Evolutionary conservation across 2,329 filamentous ascomycete genomes (phyloP), one percentile per base, ranked within the genome.

Genomic region (Talaromyces sp.): DNA sequence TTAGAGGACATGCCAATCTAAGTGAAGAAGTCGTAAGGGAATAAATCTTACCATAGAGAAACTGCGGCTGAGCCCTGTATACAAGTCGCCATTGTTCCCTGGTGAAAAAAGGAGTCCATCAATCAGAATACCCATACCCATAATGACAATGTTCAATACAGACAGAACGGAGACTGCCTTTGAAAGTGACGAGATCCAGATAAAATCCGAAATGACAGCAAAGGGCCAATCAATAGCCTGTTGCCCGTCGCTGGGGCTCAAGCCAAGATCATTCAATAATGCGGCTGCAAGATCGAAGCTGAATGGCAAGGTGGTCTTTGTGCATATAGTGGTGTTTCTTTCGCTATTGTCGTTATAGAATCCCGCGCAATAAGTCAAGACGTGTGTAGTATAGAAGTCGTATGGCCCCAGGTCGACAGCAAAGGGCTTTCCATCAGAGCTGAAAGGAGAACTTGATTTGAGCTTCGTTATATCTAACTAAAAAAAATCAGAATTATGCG

Each of bases 291-390:
- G 19, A 52, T 64, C 45, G 22, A 64, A 61, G n/a, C 33, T 45
- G 39, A 64, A 64, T 3, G 62, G 62, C 25, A 64, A 47, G 19
- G 22, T 54, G 2, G 62, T 49, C 13, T 31, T 25, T 3, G 47
- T 54, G 27, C 62, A 64, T 37, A 64, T 25, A 11, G 56, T 64
- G 19, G 47, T 64, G 19, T 60, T 61, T 39, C 62, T 43, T 17
- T 59, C 22, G 25, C 56, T 45, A 10, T 25, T 3, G 9, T 33
- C 15, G n/a, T 37, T 35, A n/a, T 41, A 60, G 37, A 43, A 64
- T n/a, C 62, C 62, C n/a, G 62, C 62, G 19, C 56, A 64, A 39
- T 61, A 61, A 15, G 33, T 64, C n/a, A 64, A 9, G 8, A 64
- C n/a, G 25, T 64, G 54, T 41, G 19, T 35, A 17, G 56, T 64